phyloP scores from a whole-genome alignment of 2,329 filamentous ascomycete species.

The Aspergillus caelatus region DNA sequence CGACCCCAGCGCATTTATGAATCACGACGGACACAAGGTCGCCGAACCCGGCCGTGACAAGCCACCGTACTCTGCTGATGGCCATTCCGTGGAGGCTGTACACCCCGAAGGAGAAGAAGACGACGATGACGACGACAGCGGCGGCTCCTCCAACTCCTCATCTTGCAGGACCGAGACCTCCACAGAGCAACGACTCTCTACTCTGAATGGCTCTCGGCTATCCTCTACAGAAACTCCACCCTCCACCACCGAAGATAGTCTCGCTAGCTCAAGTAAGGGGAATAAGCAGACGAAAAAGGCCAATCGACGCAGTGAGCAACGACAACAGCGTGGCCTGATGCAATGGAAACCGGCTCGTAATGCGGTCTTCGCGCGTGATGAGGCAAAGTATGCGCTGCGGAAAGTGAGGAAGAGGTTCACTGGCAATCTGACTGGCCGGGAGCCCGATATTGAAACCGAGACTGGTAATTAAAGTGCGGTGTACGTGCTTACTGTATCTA shows the following conservation, averaged over 20 bases:
- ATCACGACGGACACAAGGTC: conserved; percentile 55
- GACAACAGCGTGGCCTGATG: conserved; percentile 88
- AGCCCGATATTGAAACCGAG: conserved; percentile 87
- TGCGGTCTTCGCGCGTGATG: conserved; percentile 81
- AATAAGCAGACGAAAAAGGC: conserved; percentile 33
- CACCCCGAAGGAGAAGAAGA: conserved; percentile 18
- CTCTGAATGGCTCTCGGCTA: conserved; percentile 15
- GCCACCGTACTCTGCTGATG: conserved; percentile 53
- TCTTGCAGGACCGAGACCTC: conserved; percentile 29
- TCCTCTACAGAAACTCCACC: neutral
- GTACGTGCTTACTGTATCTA: neutral
- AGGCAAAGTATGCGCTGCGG: conserved; percentile 75
- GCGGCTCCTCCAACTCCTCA: neutral
- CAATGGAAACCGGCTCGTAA: conserved; percentile 93
- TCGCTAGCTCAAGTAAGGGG: conserved; percentile 4
- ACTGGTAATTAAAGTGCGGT: conserved; percentile 23
- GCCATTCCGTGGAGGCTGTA: conserved; percentile 40
- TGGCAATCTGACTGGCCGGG: conserved; percentile 71
- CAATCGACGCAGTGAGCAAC: conserved; percentile 61
- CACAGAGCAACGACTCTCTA: conserved; percentile 3
- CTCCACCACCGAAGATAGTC: neutral
- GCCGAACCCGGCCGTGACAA: conserved; percentile 59
- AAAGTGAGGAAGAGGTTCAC: conserved; percentile 74
- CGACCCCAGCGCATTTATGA: conserved; percentile 67
- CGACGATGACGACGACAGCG: neutral